Evolutionary conservation across 305 asterid species (phyloP), one percentile per base, ranked within the genome.

Genomic region (Fraxinus ornus): DNA sequence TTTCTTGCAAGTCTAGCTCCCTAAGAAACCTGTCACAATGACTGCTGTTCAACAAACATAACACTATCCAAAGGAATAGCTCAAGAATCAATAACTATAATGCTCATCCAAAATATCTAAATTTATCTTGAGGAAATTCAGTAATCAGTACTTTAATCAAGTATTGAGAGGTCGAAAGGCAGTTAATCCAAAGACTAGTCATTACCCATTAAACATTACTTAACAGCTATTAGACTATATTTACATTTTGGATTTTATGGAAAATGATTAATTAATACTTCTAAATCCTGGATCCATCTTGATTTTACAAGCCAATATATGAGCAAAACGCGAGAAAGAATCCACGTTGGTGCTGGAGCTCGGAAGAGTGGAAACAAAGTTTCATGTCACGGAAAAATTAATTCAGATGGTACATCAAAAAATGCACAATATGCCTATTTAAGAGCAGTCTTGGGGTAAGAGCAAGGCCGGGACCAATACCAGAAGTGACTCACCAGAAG

Each of bases 1-100:
- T 91, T 83, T 92, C 95, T 86, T 93, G 97, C 88, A 94, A 88
- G 86, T 93, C 94, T 12, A 94, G 90, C 90, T 93, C 97, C 84
- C 90, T 89, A 19, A 93, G 92, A 84, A 74, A 84, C 91, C 98
- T 94, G 87, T 49, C 22, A 70, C 76, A 70, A 70, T 2, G 37
- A 70, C 22, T 8, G 3, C 22, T 15, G 24, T 70, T 70, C 76
- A 70, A 70, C 76, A 70, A 70, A 70, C 22, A 28, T 70, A 70
- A 70, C 21, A 12, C 9, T 5, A 13, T 6, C 76, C 24, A 70
- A 70, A 70, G 33, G 30, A 13, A 13, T 28, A 70, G 41, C 76
- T 70, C 22, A 32, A 17, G 76, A 70, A 78, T 55, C 62, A 81
- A 75, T 74, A 44, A 15, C 12, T 13, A 1, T 26, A 15, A n/a